phyloP scores from a whole-genome alignment of 2,329 filamentous ascomycete genomes.

The Colletotrichum sp. region DNA sequence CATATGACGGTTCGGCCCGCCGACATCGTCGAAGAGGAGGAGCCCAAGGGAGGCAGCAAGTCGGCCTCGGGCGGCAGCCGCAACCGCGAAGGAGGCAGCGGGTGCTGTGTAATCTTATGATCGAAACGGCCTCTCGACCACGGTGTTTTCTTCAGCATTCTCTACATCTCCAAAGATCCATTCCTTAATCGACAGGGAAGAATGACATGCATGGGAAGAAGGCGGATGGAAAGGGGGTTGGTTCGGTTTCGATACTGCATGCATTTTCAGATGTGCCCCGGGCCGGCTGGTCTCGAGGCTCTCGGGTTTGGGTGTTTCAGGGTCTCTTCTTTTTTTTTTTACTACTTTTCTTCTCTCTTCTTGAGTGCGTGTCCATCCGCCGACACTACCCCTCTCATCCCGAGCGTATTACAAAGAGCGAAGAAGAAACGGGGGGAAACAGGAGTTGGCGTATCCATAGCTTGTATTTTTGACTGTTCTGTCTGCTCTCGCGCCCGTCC shows the following conservation, averaged over 20 bases:
- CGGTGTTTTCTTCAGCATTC: background rate
- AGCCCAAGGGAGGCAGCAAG: conserved; percentile 70
- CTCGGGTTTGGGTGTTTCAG: conserved; percentile 1
- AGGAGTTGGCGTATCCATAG: conserved; percentile 30
- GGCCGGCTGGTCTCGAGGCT: conserved; percentile 15
- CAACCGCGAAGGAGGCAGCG: conserved; percentile 42
- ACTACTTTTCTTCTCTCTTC: conserved; percentile 19
- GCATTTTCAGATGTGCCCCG: conserved; percentile 13
- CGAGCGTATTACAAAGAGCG: conserved; percentile 22
- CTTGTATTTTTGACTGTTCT: conserved; percentile 25
- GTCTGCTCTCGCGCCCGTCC: conserved; percentile 19
- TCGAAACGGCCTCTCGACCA: background rate
- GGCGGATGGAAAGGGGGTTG: background rate
- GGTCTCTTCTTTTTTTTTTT: conserved; percentile 21
- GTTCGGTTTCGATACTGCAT: conserved; percentile 2
- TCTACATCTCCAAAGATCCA: background rate
- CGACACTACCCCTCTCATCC: background rate
- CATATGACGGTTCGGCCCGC: conserved; percentile 93
- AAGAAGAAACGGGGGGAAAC: conserved; percentile 24
- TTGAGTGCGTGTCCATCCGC: background rate
- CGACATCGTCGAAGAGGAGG: conserved; percentile 82
- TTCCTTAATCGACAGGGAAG: background rate
- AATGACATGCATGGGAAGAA: conserved; percentile 7
- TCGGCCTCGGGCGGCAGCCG: conserved; percentile 43
- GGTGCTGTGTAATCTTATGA: conserved; percentile 60